Evolutionary conservation across 2,329 filamentous ascomycete species (phyloP).

Genomic region (Aspergillus aculeatinus): DNA sequence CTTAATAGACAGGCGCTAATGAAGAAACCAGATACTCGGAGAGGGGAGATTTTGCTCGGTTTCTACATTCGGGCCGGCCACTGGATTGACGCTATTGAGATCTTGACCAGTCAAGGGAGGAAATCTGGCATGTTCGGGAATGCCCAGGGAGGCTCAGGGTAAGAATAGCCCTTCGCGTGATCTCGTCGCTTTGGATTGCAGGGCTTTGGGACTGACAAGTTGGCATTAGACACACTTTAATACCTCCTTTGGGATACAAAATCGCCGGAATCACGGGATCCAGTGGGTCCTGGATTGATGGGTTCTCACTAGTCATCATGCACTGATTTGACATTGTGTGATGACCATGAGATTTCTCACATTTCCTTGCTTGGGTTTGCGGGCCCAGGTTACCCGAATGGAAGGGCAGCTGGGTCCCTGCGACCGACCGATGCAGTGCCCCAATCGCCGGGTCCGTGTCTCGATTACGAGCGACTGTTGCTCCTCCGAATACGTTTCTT

Average conservation of each 20-base stretch:
- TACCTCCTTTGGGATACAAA: constrained; percentile 84
- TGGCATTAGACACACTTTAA: constrained; percentile 69
- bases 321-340: constrained; percentile 47
- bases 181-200: not conserved
- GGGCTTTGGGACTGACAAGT: constrained; percentile 10
- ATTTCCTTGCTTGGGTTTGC: not conserved
- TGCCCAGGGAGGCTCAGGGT: constrained; percentile 75
- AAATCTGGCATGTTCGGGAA: constrained; percentile 86
- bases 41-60: constrained; percentile 82
- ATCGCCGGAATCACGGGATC: constrained; percentile 86
- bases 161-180: constrained; percentile 44
- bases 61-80: constrained; percentile 77
- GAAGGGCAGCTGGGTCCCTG: not conserved
- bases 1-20: constrained; percentile 18
- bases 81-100: constrained; percentile 84
- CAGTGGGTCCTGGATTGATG: constrained; percentile 77
- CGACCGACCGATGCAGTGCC: not conserved
- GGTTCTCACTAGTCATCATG: constrained; percentile 77
- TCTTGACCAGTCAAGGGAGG: constrained; percentile 84
- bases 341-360: not conserved
- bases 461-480: not conserved
- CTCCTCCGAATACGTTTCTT: not conserved
- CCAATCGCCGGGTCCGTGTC: not conserved
- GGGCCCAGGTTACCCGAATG: not conserved
- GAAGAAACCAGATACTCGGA: constrained; percentile 64